Evolutionary conservation across 1,284 basidiomycete species (phyloP), one percentile per base, ranked within the genome.

Genomic region (Moesziomyces globuligerus): DNA sequence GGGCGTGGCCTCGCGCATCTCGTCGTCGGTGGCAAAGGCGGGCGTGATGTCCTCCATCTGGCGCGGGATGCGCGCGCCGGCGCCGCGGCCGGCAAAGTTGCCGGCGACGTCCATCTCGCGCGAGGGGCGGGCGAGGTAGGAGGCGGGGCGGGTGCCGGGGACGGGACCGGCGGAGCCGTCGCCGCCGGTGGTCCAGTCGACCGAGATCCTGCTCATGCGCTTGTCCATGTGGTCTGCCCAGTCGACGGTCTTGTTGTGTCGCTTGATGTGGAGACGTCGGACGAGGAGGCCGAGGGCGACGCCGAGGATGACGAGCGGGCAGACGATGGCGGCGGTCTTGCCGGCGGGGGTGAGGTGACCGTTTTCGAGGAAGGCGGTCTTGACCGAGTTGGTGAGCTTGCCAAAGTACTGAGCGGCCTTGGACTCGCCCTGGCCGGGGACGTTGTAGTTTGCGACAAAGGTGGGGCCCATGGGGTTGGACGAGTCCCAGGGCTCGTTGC

Each of bases 151-250:
- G 13, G 66, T 74, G 18, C 76, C 78, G 8, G 74, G 70, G 21
- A 76, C 26, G 36, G 76, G 59, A 21, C 78, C 78, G 24, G 57
- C 65, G 20, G 71, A 70, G 38, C 78, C 78, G 44, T 78, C 78
- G 44, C 78, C 78, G 29, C 76, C 78, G 17, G 34, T 23, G 20
- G 58, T 67, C 78, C 78, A 79, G 53, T 79, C 78, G 57, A 79
- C 62, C 34, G 78, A 79, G 55, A 79, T 77, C 36, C 76, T 65
- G 52, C 61, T 69, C 78, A 79, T 79, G 66, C 78, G 76, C 71
- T 79, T 72, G 75, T 79, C 78, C 76, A 79, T 77, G 57, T 76
- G 68, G 21, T 79, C 74, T 34, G 78, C 78, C 76, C 76, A 79
- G 70, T 79, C 75, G 44, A 74, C 78, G 36, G 74, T 76, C 72